These are phyloP conservation scores for Leccinum broughii DNA, from an alignment of 768 basidiomycete genomes.

Conservation along the genomic window DNA sequence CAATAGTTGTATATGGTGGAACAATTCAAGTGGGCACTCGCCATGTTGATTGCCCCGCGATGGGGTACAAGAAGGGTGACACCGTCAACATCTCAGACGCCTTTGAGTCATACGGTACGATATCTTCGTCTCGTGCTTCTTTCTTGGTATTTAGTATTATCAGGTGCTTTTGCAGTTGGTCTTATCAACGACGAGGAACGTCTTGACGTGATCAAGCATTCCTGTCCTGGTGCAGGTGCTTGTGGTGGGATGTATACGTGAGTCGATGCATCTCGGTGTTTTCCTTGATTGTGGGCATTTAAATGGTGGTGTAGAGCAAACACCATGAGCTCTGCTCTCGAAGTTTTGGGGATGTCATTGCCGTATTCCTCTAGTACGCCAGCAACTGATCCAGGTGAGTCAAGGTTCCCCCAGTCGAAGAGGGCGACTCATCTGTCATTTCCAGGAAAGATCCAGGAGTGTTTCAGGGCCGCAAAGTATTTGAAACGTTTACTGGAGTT, in stretches of 20 bases:
- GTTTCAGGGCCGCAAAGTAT: constrained; percentile 73
- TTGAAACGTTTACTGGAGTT: constrained; percentile 71
- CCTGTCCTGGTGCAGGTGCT: constrained; percentile 82
- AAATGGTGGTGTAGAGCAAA: constrained; percentile 54
- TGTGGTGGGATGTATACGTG: constrained; percentile 90
- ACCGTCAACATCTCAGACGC: constrained; percentile 82
- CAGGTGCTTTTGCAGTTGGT: constrained; percentile 75
- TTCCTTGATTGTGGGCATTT: not conserved
- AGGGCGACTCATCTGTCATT: constrained; percentile 1
- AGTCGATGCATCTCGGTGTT: constrained; percentile 20
- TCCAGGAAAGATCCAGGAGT: constrained; percentile 81
- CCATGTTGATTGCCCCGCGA: constrained; percentile 76
- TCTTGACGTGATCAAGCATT: constrained; percentile 81
- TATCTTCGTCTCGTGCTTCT: not conserved
- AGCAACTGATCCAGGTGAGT: constrained; percentile 64
- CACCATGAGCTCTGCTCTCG: constrained; percentile 84
- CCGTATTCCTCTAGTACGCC: constrained; percentile 79
- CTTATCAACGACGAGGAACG: constrained; percentile 79
- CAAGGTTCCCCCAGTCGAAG: not conserved
- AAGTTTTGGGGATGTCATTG: constrained; percentile 82
- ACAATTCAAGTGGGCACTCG: constrained; percentile 78
- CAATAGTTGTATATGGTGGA: constrained; percentile 84
- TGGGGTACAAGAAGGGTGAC: constrained; percentile 79
- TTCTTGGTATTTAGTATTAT: not conserved
- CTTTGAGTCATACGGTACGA: constrained; percentile 77